A percentile compares a stretch with the other conserved stretches of the same genome.
Evolutionary conservation across 2,329 filamentous ascomycete genomes (phyloP).

Genomic region (Magnaporthales sp.): DNA sequence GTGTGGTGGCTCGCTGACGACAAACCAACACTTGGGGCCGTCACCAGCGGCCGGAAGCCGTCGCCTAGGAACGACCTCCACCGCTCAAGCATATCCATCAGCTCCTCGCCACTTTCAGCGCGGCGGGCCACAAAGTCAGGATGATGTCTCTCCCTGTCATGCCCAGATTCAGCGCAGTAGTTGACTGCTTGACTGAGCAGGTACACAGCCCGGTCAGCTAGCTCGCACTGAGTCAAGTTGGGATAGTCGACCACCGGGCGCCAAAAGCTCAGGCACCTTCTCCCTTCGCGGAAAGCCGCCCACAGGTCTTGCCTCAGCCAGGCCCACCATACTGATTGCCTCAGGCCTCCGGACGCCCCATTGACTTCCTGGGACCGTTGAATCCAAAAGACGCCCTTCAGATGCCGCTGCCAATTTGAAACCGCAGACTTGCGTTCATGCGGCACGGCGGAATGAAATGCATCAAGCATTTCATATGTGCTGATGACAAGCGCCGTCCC

Average conservation of each 20-base stretch:
- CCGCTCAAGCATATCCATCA: conserved; percentile 16
- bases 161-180: conserved; percentile 20
- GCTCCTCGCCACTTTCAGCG: conserved; percentile 5
- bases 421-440: not conserved
- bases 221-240: conserved; percentile 35
- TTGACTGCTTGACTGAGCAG: conserved; percentile 44
- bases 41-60: conserved; percentile 31
- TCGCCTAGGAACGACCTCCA: conserved; percentile 23
- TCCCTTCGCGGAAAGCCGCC: conserved; percentile 51
- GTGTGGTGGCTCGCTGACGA: not conserved
- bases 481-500: conserved; percentile 52
- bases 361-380: conserved; percentile 53
- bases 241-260: conserved; percentile 33
- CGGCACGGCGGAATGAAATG: not conserved
- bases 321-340: conserved; percentile 55
- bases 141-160: not conserved
- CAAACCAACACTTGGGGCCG: conserved; percentile 10
- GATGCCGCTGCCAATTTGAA: conserved; percentile 46
- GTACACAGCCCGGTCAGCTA: conserved; percentile 39
- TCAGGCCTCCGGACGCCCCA: conserved; percentile 46
- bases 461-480: conserved; percentile 58
- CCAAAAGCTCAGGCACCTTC: conserved; percentile 51
- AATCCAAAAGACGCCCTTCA: conserved; percentile 59
- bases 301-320: conserved; percentile 60
- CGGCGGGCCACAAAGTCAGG: not conserved